Base-by-base conservation (phyloP, 2,329 filamentous ascomycete species). In the Xylariomycetidae sp. region DNA sequence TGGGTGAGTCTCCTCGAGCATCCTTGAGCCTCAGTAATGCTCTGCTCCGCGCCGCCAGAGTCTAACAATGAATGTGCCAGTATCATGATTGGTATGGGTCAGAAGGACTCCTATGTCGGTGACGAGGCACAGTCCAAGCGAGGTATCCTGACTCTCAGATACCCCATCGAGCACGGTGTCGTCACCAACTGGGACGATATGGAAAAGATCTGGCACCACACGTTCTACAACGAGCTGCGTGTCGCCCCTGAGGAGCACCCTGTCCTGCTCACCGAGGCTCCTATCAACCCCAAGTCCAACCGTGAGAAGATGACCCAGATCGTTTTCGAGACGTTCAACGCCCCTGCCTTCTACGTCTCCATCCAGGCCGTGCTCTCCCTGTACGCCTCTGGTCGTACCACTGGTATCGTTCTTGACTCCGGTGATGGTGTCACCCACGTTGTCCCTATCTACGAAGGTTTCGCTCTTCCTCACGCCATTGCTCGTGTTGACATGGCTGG, bases 301-400 rank as follows among this genome's bases (percentile, higher is more conserved):
- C 87, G 92, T 83, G 92, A 98, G 82, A 98, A 98, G 88, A 98
- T 98, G 92, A 97, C 92, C 57, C 92, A 98, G 78, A 98, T 98
- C 54, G 89, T 98, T 69, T 98, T 98, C 78, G 92, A 98, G 83
- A 98, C 92, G 59, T 98, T 98, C 84, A 97, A 98, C 78, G 90
- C 92, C 60, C 92, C 92, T 56, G 92, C 92, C 58, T 97, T 98
- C 83, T 98, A 98, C 81, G 92, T 98, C 77, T 97, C 92, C 63
- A 98, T 98, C 71, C 90, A 97, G 82, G 92, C 92, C 66, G 92
- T 98, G 51, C 81, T 98, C 59, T 98, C 92, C 49, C 85, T 98
- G 68, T 98, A 98, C 77, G 92, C 92, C 60, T 98, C 92, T 62
- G 92, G 92, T 84, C 92, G 92, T 90, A 97, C 92, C 73, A 98